Conservation (phyloP, 2,329 filamentous ascomycete genomes). For the Cadophora sp. region DNA sequence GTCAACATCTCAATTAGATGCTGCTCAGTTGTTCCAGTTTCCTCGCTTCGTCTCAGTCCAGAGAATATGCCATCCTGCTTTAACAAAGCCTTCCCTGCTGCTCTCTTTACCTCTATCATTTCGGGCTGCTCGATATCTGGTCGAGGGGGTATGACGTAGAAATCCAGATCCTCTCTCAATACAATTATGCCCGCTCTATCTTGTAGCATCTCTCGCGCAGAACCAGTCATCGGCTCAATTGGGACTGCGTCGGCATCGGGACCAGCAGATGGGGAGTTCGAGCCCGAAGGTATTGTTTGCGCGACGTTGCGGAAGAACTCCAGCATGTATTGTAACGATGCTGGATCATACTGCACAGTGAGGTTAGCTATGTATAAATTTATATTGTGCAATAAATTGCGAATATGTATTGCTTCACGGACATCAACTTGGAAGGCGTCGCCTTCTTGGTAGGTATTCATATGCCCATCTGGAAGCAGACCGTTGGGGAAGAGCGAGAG, state of each 20-base stretch:
- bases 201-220: constrained; percentile 79
- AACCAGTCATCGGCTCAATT: constrained; percentile 75
- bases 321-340: constrained; percentile 97
- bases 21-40: constrained; percentile 94
- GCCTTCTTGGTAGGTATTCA: constrained; percentile 90
- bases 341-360: constrained; percentile 84
- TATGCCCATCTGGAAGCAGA: constrained; percentile 94
- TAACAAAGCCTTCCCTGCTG: constrained; percentile 84
- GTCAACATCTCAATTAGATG: constrained; percentile 99
- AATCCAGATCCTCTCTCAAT: constrained; percentile 92
- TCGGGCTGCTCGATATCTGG: constrained; percentile 84
- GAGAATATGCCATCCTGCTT: constrained; percentile 96
- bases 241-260: constrained; percentile 69
- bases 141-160: constrained; percentile 91
- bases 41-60: constrained; percentile 91
- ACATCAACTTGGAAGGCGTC: constrained; percentile 98
- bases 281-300: constrained; percentile 86
- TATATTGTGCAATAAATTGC: constrained; percentile 47
- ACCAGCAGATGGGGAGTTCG: constrained; percentile 68
- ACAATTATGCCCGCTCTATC: constrained; percentile 96
- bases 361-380: constrained; percentile 52
- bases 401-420: constrained; percentile 56
- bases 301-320: constrained; percentile 97
- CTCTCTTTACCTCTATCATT: constrained; percentile 96
- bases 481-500: constrained; percentile 98